Evolutionary conservation across 441 rosid species (phyloP), one percentile per base, ranked within the genome.

Genomic region (Adansonia madagascariensis): DNA sequence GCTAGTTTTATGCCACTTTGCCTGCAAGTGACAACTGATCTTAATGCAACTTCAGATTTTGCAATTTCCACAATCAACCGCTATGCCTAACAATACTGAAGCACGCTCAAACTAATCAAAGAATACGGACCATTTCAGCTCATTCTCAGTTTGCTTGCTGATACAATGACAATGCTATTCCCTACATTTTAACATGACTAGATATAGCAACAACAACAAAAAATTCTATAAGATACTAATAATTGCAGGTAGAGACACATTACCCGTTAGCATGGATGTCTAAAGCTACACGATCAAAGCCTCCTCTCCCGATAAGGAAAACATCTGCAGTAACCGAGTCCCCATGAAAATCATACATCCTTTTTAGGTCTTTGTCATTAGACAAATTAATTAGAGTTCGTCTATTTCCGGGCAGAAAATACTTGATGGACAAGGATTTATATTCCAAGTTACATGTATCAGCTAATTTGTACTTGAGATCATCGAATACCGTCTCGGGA

Each of bases 331-430:
- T 93, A 60, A 95, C 89, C 0, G 92, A 87, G 75, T 84, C 87
- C 65, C 76, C 87, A 73, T 92, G 91, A 76, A 88, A 91, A 71
- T 89, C 90, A 83, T 85, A 88, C 98, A 93, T 93, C 85, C 96
- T 89, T 76, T 86, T 95, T 77, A 95, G 85, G 76, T 91, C 94
- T 73, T 86, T 91, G 78, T 93, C 97, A 80, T 84, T 91, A 39
- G 91, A 82, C 83, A 95, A 77, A 65, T 89, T 88, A 76, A 95
- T 91, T 75, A 88, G 93, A 0, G 90, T 93, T 82, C 86, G 87
- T 80, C 84, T 86, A 65, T 93, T 93, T 73, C 93, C 91, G 0
- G 99, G 99, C 31, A 95, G 90, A 87, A 95, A 93, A 86, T 95
- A 95, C 90, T 95, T 95, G 78, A 95, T 24, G 53, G 92, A 88